These are phyloP conservation scores for Taphrina deformans DNA, from an alignment of 1,139 yeast species.

Conservation along the genomic window DNA sequence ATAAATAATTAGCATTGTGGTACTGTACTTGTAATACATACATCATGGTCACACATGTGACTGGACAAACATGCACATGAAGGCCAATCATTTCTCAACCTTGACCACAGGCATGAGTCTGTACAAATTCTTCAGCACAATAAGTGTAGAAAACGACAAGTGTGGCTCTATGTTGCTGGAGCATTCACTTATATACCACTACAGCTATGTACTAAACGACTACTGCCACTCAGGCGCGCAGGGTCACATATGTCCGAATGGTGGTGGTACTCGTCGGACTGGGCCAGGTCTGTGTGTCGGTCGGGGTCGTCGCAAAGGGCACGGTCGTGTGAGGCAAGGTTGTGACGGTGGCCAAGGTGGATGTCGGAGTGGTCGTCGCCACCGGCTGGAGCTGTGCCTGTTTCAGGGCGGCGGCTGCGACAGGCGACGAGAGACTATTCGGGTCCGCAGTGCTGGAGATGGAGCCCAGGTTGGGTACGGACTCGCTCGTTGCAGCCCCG, in stretches of 20 bases:
- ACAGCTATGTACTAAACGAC: no score
- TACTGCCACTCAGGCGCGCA: no score
- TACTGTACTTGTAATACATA: no score
- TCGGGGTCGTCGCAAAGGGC: neutral
- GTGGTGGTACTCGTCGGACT: slow-evolving; percentile 14
- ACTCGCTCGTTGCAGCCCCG: neutral
- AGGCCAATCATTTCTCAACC: no score
- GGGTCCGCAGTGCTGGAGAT: neutral
- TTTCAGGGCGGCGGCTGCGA: neutral
- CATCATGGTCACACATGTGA: no score
- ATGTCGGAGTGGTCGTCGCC: neutral
- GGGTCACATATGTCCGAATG: neutral
- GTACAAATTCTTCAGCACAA: no score
- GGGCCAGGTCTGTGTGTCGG: slow-evolving; percentile 5
- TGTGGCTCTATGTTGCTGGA: no score
- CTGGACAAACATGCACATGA: no score
- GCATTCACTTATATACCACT: no score
- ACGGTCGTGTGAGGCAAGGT: neutral
- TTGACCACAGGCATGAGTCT: no score
- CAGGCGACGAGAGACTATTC: neutral
- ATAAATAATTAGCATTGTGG: no score
- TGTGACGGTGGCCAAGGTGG: neutral
- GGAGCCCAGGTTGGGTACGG: neutral
- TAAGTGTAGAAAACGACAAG: no score
- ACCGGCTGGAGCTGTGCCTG: neutral